Evolutionary conservation across 1,139 yeast genomes (phyloP).

Genomic region (Hemisphaericaspora subhashii): DNA sequence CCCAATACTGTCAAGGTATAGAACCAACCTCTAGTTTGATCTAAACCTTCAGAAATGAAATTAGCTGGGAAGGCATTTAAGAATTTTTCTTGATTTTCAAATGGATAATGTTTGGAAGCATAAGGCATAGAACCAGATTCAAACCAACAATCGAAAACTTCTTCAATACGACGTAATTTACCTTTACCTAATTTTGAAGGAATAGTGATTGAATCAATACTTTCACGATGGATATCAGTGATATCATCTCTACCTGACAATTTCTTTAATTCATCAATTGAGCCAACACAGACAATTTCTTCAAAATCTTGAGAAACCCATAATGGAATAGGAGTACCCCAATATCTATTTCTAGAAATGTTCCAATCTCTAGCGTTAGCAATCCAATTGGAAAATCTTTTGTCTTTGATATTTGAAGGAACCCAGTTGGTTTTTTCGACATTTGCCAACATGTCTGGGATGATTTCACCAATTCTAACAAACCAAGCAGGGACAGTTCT

Average conservation of each 20-base stretch:
- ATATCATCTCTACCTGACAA: conserved; percentile 80
- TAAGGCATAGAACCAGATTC: conserved; percentile 99
- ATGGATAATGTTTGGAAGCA: conserved; percentile 96
- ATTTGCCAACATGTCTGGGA: conserved; percentile 86
- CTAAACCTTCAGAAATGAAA: conserved; percentile 97
- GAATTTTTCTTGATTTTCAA: conserved; percentile 76
- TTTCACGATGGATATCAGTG: conserved; percentile 91
- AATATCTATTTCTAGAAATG: conserved; percentile 94
- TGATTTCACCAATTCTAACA: conserved; percentile 80
- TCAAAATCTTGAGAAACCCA: conserved; percentile 95
- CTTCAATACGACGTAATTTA: conserved; percentile 83
- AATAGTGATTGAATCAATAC: conserved; percentile 85
- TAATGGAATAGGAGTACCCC: conserved; percentile 99
- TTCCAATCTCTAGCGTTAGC: conserved; percentile 99
- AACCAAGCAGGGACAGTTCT: conserved; percentile 99
- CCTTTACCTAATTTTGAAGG: conserved; percentile 95
- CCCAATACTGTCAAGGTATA: conserved; percentile 95
- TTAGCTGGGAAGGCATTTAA: conserved; percentile 90
- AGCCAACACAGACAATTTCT: conserved; percentile 92
- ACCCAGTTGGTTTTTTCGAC: conserved; percentile 93
- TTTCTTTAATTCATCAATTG: conserved; percentile 79
- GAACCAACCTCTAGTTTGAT: conserved; percentile 99
- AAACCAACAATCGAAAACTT: conserved; percentile 99
- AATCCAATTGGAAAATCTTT: conserved; percentile 96
- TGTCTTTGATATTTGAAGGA: conserved; percentile 84